These are phyloP conservation scores for Fusarium citri DNA, from an alignment of 2,329 filamentous ascomycete genomes.

Conservation along the genomic window DNA sequence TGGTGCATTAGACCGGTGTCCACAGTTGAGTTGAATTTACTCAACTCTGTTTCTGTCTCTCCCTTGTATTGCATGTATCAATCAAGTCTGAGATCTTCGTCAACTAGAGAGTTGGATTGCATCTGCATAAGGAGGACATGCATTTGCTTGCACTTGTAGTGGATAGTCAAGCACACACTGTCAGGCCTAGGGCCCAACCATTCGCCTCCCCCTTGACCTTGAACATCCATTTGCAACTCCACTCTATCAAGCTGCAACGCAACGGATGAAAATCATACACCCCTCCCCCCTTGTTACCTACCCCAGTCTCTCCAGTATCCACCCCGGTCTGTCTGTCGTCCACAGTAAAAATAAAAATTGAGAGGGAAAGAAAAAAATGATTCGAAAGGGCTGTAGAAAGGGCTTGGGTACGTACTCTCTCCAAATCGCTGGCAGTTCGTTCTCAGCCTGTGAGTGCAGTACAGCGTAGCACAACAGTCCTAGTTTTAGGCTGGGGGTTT, in stretches of 20 bases:
- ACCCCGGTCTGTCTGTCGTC: constrained; percentile 39
- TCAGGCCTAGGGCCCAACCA: constrained; percentile 23
- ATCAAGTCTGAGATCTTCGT: constrained; percentile 19
- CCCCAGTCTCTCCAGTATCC: constrained; percentile 43
- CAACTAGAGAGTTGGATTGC: constrained; percentile 9
- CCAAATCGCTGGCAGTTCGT: constrained; percentile 13
- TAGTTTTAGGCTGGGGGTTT: constrained; percentile 3
- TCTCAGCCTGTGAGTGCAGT: constrained; percentile 12
- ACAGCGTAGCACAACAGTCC: constrained; percentile 7
- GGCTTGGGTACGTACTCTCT: constrained; percentile 28
- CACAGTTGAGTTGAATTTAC: constrained; percentile 6
- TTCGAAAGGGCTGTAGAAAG: constrained; percentile 10
- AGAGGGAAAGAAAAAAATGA: constrained; percentile 21
- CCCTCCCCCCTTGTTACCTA: constrained; percentile 35
- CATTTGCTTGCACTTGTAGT: constrained; percentile 14
- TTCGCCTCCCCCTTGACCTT: constrained; percentile 40
- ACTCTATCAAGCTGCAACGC: constrained; percentile 31
- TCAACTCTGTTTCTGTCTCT: constrained; percentile 5
- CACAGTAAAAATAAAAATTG: constrained; percentile 31
- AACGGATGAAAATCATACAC: constrained; percentile 35
- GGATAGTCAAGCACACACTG: constrained; percentile 7
- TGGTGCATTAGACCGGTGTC: constrained; percentile 33
- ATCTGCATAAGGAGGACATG: constrained; percentile 26
- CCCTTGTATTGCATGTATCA: constrained; percentile 33
- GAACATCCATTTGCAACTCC: constrained; percentile 16